Evolutionary conservation across 2,329 filamentous ascomycete genomes (phyloP).

Genomic region (Neofusicoccum cordaticola): DNA sequence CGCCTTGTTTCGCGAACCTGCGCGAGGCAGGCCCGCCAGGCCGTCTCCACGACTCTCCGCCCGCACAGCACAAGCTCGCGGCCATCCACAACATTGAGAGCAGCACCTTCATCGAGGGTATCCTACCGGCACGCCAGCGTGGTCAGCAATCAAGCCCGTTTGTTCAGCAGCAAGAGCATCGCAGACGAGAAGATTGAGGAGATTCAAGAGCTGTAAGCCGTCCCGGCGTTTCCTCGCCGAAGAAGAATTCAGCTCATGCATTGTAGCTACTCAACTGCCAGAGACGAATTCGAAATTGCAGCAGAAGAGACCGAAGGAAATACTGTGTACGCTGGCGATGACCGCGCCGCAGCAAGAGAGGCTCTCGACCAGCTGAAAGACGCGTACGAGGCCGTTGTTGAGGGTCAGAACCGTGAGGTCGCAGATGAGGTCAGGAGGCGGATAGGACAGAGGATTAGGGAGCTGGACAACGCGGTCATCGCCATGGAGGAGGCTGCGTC

Average conservation of each 20-base stretch:
- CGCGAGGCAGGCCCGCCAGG: background rate
- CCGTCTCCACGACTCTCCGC: background rate
- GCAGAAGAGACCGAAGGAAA: conserved; percentile 53
- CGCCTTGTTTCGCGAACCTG: background rate
- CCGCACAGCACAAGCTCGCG: conserved; percentile 5
- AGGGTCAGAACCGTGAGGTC: conserved; percentile 40
- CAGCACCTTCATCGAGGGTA: background rate
- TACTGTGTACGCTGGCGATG: conserved; percentile 55
- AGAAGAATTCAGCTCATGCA: background rate
- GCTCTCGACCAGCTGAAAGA: conserved; percentile 50
- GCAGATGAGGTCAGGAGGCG: conserved; percentile 51
- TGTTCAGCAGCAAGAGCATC: conserved; percentile 13
- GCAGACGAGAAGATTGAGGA: conserved; percentile 32
- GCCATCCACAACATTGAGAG: background rate
- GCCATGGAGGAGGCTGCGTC: conserved; percentile 51
- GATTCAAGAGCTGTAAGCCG: conserved; percentile 32
- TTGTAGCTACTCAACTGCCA: conserved; percentile 32
- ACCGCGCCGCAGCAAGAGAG: conserved; percentile 52
- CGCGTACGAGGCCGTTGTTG: conserved; percentile 45
- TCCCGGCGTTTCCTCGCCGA: background rate
- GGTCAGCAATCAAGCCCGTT: background rate
- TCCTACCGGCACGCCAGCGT: conserved; percentile 5
- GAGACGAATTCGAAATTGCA: conserved; percentile 50
- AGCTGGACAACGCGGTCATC: conserved; percentile 52
- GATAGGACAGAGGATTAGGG: conserved; percentile 51